A percentile compares a stretch with the other conserved stretches of the same genome.
phyloP scores from a whole-genome alignment of 306 rosid genomes.

The Acacia melanoxylon region DNA sequence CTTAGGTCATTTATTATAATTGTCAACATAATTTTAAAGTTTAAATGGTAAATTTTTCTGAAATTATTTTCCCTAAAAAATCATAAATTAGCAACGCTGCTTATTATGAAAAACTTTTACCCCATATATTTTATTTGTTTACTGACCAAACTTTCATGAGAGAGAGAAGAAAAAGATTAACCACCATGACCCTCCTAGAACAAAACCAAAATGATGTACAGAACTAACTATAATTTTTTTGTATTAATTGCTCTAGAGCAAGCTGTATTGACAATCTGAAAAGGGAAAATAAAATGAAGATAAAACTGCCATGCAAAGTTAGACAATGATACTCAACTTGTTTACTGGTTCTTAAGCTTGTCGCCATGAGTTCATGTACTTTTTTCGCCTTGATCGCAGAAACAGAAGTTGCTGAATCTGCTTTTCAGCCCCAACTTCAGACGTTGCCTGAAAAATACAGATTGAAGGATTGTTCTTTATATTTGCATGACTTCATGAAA shows the following conservation, averaged over 20 bases:
- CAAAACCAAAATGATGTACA: slow-evolving; percentile 17
- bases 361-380: slow-evolving; percentile 43
- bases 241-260: slow-evolving; percentile 18
- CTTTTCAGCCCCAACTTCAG: slow-evolving; percentile 71
- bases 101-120: slow-evolving; percentile 8
- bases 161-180: background rate
- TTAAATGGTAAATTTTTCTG: too few relatives aligned
- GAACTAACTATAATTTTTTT: slow-evolving; percentile 21
- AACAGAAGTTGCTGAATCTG: slow-evolving; percentile 85
- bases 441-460: slow-evolving; percentile 59
- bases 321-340: slow-evolving; percentile 25
- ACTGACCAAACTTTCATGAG: background rate
- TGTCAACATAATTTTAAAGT: too few relatives aligned
- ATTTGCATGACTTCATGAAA: background rate
- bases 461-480: background rate
- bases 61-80: too few relatives aligned
- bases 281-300: background rate
- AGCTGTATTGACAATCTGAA: slow-evolving; percentile 11
- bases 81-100: background rate
- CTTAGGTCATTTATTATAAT: accelerated
- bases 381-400: slow-evolving; percentile 72
- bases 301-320: background rate
- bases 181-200: slow-evolving; percentile 14
- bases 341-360: slow-evolving; percentile 29
- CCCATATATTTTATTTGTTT: slow-evolving; percentile 11